These are phyloP conservation scores for Pseudozyma tsukubaensis DNA, from an alignment of 1,284 basidiomycete species.

Conservation along the genomic window DNA sequence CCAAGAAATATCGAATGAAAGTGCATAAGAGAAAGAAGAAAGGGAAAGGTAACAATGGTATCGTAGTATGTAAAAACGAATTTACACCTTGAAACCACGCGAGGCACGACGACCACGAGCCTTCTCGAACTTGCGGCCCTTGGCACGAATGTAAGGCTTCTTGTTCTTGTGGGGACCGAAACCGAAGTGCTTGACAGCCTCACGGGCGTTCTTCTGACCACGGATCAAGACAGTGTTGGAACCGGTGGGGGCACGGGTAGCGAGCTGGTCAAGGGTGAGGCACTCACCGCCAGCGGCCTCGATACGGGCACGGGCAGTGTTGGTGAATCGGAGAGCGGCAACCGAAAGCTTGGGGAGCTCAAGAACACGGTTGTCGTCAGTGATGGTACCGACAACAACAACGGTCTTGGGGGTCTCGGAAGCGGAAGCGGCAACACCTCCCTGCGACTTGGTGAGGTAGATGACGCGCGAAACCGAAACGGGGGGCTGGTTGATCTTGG, in stretches of 20 bases:
- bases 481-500: constrained; percentile 96
- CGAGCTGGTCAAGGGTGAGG: constrained; percentile 96
- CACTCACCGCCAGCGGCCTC: constrained; percentile 93
- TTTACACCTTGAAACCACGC: constrained; percentile 70
- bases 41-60: neutral
- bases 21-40: constrained; percentile 1
- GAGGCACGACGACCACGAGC: constrained; percentile 71
- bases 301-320: constrained; percentile 91
- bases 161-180: constrained; percentile 74
- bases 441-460: constrained; percentile 67
- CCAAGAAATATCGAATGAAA: neutral
- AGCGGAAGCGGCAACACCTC: constrained; percentile 67
- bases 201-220: constrained; percentile 91
- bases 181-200: constrained; percentile 95
- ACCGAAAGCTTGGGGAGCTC: constrained; percentile 91
- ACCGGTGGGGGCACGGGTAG: constrained; percentile 90
- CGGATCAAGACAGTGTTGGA: constrained; percentile 92
- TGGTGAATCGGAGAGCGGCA: constrained; percentile 95
- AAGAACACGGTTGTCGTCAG: constrained; percentile 91
- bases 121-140: constrained; percentile 87
- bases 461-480: constrained; percentile 74
- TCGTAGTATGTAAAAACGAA: neutral
- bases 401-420: constrained; percentile 77
- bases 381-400: constrained; percentile 90
- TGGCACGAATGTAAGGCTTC: constrained; percentile 91